Evolutionary conservation across 768 basidiomycete genomes (phyloP), one percentile per base, ranked within the genome.

Genomic region (Calvatia gigantea): DNA sequence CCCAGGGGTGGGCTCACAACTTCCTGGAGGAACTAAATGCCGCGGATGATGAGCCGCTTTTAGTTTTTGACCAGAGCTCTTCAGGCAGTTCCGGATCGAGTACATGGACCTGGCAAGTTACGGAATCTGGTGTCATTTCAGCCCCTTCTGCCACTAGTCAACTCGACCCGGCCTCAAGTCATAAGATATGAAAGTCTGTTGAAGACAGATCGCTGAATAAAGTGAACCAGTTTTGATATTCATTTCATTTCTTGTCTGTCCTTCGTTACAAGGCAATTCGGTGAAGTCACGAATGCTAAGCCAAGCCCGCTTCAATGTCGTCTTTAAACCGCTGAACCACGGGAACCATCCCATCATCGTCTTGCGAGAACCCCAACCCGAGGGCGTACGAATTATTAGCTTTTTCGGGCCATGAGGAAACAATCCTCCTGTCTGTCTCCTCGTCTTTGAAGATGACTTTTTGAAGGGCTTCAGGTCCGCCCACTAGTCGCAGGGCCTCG

Each of bases 371-470:
- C 1, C 77, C 78, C 12, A 81, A 63, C 11, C 67, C 65, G 15
- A 77, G 60, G 23, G 78, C 68, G 52, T 76, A 77, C 5, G 71
- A 52, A 55, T 76, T 77, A 51, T 81, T 76, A 52, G 78, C 78
- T 49, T 62, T 65, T 6, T 75, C 64, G 4, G 79, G 78, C 79
- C 79, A 81, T 4, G 77, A 78, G 5, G 70, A 71, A 9, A 79
- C 77, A 25, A 81, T 64, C n/a, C 71, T 63, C 47, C 75, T 66
- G 58, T 71, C 77, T 6, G 66, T 63, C 1, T 71, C 69, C 56
- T 80, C 77, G 57, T 77, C 74, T 59, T 73, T 68, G 61, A 79
- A 80, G 51, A 69, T 70, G 51, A 86, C 75, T 5, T 80, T 65
- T 14, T 73, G 64, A 49, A 82, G 57, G 2, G 72, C 76, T 39